A percentile compares a stretch with the other conserved stretches of the same genome.
These are phyloP conservation scores for Diaporthe sp. DNA, from an alignment of 2,329 filamentous ascomycete species.

Conservation along the genomic window DNA sequence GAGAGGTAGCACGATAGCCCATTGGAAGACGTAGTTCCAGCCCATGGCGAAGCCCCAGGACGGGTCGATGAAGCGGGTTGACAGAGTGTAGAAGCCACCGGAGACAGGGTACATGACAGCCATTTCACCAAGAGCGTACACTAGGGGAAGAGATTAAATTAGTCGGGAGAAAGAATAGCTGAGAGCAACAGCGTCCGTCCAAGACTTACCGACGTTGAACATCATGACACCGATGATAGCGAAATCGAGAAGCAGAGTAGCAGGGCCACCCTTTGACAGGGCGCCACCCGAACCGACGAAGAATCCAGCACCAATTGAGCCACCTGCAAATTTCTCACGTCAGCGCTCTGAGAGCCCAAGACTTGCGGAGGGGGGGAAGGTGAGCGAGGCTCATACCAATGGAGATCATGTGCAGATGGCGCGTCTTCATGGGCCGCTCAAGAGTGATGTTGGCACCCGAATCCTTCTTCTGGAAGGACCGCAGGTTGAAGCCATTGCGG, in stretches of 20 bases:
- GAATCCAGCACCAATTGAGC: slow-evolving; percentile 73
- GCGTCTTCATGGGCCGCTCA: slow-evolving; percentile 58
- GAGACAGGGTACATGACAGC: slow-evolving; percentile 70
- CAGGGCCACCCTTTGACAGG: slow-evolving; percentile 62
- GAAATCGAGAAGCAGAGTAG: slow-evolving; percentile 63
- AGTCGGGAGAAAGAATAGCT: background rate
- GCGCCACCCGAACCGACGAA: slow-evolving; percentile 71
- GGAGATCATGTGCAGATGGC: slow-evolving; percentile 68
- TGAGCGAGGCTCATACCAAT: slow-evolving; percentile 52
- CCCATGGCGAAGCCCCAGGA: slow-evolving; percentile 66
- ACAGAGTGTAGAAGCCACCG: slow-evolving; percentile 71
- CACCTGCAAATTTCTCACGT: slow-evolving; percentile 43
- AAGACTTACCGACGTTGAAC: slow-evolving; percentile 62
- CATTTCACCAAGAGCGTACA: slow-evolving; percentile 73
- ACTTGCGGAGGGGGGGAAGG: background rate
- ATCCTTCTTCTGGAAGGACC: slow-evolving; percentile 58
- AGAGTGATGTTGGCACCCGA: slow-evolving; percentile 47
- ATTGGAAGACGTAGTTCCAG: slow-evolving; percentile 63
- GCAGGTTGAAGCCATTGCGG: slow-evolving; percentile 57
- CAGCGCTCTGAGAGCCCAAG: background rate
- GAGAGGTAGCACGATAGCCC: slow-evolving; percentile 62
- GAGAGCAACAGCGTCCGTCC: rapidly evolving
- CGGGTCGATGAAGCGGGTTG: slow-evolving; percentile 70
- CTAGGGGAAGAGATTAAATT: slow-evolving; percentile 38
- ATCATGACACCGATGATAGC: slow-evolving; percentile 72